These are phyloP conservation scores for Salix viminalis DNA, from an alignment of 345 rosid genomes.

Conservation along the genomic window DNA sequence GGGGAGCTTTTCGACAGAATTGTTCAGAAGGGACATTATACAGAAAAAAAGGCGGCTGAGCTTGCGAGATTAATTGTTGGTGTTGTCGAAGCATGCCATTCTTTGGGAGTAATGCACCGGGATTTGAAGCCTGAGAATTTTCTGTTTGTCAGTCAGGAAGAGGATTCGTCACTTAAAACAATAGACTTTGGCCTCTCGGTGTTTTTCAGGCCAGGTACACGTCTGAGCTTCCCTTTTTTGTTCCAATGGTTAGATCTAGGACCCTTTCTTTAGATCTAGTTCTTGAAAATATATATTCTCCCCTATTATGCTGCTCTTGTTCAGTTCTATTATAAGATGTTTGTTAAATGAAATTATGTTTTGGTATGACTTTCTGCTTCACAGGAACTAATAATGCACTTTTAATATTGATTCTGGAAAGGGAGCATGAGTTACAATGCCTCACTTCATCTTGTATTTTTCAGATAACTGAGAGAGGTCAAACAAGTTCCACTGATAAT, in stretches of 20 bases:
- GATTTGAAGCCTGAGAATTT: constrained; percentile 98
- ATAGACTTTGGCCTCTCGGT: constrained; percentile 93
- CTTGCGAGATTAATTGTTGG: constrained; percentile 76
- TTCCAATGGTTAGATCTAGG: neutral
- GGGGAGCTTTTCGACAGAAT: constrained; percentile 95
- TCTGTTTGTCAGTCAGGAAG: constrained; percentile 60
- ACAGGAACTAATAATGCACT: neutral
- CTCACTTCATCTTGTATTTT: too few species aligned
- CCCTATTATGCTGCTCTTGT: neutral
- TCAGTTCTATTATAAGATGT: neutral
- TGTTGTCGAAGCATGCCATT: constrained; percentile 88
- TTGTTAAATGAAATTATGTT: neutral
- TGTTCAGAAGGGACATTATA: constrained; percentile 81
- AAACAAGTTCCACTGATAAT: too few species aligned
- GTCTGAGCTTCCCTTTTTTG: neutral
- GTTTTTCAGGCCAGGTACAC: constrained; percentile 83
- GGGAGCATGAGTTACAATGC: neutral
- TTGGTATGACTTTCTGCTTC: neutral
- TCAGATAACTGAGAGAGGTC: too few species aligned
- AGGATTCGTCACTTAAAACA: constrained; percentile 71
- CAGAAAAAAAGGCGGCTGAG: constrained; percentile 79
- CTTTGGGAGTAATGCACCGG: constrained; percentile 93
- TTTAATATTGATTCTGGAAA: neutral
- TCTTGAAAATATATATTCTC: neutral
- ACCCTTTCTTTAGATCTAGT: neutral